phyloP scores from a whole-genome alignment of 345 rosid species.

The Citrus medica region DNA sequence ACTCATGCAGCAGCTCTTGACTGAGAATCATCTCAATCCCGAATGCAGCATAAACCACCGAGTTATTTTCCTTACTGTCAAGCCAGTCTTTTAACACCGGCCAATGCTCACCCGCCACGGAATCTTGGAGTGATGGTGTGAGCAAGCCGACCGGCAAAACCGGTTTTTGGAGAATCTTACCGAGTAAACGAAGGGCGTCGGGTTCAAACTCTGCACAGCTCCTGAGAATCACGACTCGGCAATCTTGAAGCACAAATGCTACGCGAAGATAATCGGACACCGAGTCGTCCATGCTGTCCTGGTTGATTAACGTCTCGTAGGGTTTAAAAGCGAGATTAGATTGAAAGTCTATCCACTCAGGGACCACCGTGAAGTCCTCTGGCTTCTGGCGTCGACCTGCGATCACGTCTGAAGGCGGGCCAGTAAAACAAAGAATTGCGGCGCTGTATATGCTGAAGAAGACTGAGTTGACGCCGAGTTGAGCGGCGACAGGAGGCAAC shows the following conservation, averaged over 20 bases:
- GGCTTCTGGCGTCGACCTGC: slow-evolving; percentile 3
- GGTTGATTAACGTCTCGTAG: slow-evolving; percentile 7
- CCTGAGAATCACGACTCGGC: slow-evolving; percentile 1
- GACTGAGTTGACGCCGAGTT: slow-evolving; percentile 16
- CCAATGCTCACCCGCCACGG: background rate
- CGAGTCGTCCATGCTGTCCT: slow-evolving; percentile 14
- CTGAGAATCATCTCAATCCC: slow-evolving; percentile 18
- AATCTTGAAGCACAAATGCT: background rate
- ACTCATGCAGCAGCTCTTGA: slow-evolving; percentile 11
- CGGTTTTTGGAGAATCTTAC: slow-evolving; percentile 1
- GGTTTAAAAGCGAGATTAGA: background rate
- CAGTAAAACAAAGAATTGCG: background rate
- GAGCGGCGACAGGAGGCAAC: slow-evolving; percentile 9
- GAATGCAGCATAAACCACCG: slow-evolving; percentile 16
- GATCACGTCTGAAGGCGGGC: slow-evolving; percentile 19
- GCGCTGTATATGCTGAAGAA: slow-evolving; percentile 33
- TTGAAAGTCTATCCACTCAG: background rate
- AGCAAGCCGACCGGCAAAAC: background rate
- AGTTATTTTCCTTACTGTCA: background rate
- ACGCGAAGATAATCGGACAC: background rate
- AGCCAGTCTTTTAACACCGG: slow-evolving; percentile 1
- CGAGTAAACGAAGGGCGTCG: slow-evolving; percentile 9
- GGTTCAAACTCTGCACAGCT: slow-evolving; percentile 20
- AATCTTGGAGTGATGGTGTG: background rate
- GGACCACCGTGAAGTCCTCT: slow-evolving; percentile 16